A percentile compares a stretch with the other conserved stretches of the same genome.
Conservation (phyloP, 75 land plant genomes). For the Selaginella tamariscina region DNA sequence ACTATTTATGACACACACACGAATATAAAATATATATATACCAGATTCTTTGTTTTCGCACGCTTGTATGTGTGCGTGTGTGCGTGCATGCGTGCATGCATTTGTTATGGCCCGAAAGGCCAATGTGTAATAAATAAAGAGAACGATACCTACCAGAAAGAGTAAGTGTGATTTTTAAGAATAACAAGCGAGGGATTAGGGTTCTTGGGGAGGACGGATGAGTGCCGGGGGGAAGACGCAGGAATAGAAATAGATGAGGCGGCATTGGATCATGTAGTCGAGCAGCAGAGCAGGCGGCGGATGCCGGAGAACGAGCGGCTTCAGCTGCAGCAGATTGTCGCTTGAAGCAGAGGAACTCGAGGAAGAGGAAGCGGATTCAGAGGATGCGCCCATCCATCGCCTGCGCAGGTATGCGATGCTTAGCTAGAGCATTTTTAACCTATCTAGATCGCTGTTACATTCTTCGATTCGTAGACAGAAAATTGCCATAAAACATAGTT, state of each 20-base stretch:
- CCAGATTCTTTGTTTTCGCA: no score
- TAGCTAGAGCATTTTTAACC: constrained; percentile 2
- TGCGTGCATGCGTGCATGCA: no score
- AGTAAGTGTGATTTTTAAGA: no score
- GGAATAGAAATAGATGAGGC: neutral
- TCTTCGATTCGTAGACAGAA: constrained; percentile 17
- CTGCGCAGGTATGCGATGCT: constrained; percentile 7
- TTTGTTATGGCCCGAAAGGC: no score
- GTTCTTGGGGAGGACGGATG: no score
- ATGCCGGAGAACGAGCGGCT: constrained; percentile 32
- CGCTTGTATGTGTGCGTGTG: no score
- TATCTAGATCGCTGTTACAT: no score
- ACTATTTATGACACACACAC: no score
- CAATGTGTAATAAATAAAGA: no score
- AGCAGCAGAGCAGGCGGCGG: neutral
- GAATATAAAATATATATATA: no score
- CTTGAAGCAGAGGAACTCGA: constrained; percentile 78
- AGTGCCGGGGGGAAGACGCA: neutral
- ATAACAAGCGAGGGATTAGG: neutral
- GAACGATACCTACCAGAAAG: no score
- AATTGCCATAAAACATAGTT: neutral
- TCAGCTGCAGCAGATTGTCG: constrained; percentile 63
- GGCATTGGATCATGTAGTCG: neutral
- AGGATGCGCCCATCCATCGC: constrained; percentile 3
- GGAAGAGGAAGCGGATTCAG: constrained; percentile 65